Evolutionary conservation across 1,139 yeast genomes (phyloP).

Genomic region (Suhomyces choctaworum): DNA sequence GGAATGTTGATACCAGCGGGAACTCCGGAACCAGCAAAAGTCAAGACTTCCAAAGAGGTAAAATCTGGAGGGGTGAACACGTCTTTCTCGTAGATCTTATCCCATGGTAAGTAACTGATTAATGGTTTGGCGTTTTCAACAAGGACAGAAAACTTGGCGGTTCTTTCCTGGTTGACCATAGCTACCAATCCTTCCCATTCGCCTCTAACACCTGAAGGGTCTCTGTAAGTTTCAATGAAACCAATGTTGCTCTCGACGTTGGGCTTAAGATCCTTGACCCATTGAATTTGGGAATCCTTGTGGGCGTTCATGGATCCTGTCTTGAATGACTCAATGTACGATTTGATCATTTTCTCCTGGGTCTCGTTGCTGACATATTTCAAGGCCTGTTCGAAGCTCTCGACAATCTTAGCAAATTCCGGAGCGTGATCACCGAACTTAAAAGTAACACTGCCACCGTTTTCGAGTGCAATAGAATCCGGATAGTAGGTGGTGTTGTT

Average conservation of each 20-base stretch:
- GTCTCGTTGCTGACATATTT: conserved; percentile 71
- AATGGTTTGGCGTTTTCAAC: conserved; percentile 67
- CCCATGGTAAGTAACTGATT: conserved; percentile 77
- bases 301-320: conserved; percentile 88
- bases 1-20: conserved; percentile 95
- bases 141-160: conserved; percentile 71
- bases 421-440: conserved; percentile 73
- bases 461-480: conserved; percentile 23
- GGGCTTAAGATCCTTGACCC: conserved; percentile 89
- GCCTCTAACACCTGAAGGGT: conserved; percentile 88
- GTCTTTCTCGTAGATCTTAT: conserved; percentile 71
- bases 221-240: conserved; percentile 88
- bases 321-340: conserved; percentile 67
- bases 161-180: conserved; percentile 86
- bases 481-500: conserved; percentile 49
- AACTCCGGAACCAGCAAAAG: conserved; percentile 86
- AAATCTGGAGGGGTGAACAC: conserved; percentile 89
- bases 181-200: conserved; percentile 95
- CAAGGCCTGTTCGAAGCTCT: conserved; percentile 56
- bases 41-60: conserved; percentile 83
- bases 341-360: conserved; percentile 62
- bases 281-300: conserved; percentile 75
- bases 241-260: conserved; percentile 84
- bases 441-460: conserved; percentile 46
- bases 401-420: conserved; percentile 62